Percentiles rank a stretch among this genome's conserved stretches.
phyloP scores from a whole-genome alignment of 208 protist species.

The Acanthamoeba divionensis region DNA sequence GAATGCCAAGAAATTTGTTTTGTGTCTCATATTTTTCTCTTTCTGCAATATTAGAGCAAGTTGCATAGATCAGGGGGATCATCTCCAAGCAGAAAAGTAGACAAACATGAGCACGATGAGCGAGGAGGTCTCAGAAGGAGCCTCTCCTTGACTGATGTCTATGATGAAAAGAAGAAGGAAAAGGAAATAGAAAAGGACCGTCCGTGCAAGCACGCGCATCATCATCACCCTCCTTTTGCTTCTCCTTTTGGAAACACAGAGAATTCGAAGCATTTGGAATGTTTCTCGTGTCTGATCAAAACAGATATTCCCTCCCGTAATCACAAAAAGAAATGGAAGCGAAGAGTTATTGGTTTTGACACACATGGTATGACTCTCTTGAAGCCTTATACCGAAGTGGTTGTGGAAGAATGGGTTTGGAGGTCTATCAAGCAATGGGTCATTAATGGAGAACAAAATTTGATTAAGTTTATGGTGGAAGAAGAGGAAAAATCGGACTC shows the following conservation, averaged over 20 bases:
- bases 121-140: too few relatives aligned
- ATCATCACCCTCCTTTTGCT: too few relatives aligned
- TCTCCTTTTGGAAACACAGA: background rate
- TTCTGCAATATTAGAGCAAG: too few relatives aligned
- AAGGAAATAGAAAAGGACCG: too few relatives aligned
- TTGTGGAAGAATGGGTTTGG: slow-evolving; percentile 3
- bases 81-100: too few relatives aligned
- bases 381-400: slow-evolving; percentile 7
- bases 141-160: too few relatives aligned
- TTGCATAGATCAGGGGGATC: too few relatives aligned
- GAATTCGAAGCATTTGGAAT: background rate
- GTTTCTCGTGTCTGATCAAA: slow-evolving; percentile 35
- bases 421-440: slow-evolving; percentile 9
- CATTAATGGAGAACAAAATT: slow-evolving; percentile 32
- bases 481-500: background rate
- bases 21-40: too few relatives aligned
- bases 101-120: too few relatives aligned
- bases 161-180: too few relatives aligned
- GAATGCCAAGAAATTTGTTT: too few relatives aligned
- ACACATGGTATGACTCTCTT: background rate
- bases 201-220: too few relatives aligned
- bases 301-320: background rate
- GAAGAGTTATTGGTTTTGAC: background rate
- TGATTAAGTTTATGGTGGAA: slow-evolving; percentile 50
- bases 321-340: slow-evolving; percentile 23